Evolutionary conservation across 352 stramenopile species (phyloP), one percentile per base, ranked within the genome.

Genomic region (Pythium coloratum): DNA sequence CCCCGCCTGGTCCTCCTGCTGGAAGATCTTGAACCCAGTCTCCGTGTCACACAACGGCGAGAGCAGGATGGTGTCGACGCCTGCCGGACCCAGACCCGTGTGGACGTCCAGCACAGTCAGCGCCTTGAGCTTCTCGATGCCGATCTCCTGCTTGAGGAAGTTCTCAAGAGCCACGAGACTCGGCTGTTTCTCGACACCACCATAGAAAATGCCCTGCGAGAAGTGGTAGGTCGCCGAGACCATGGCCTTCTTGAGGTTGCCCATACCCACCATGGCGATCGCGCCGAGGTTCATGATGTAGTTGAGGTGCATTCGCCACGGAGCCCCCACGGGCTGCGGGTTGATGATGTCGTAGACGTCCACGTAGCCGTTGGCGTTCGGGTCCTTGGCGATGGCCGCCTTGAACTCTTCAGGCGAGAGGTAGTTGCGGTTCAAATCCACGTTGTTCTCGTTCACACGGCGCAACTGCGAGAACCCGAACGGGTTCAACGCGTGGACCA

Each of bases 381-480:
- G 82, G 75, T 97, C 86, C 33, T 75, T 64, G 7, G 50, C 61
- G 28, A 73, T 75, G 12, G 81, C 67, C 14, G 76, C 66, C 20
- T 77, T 59, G 61, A 92, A 95, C 47, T 86, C 64, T 12, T 84
- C 73, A 0, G 62, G 60, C 42, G 67, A 80, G 24, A 98, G 75
- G 55, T 76, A 94, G 75, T 98, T 98, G 38, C 94, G 83, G 73
- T 98, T 98, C 32, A 98, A 77, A 71, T 98, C 94, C 30, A 98
- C 91, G 69, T 97, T 97, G 69, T 98, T 79, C 73, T 98, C 94
- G 67, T 98, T 98, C 51, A 89, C 89, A 14, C 94, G 81, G 32
- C 95, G 81, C 30, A 97, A 80, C 71, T 81, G 71, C 6, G 82
- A 72, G 73, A 98, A 98, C 9, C 95, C 95, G 71, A 87, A 97